These are phyloP conservation scores for Rhazya stricta DNA, from an alignment of 257 asterid species.

Conservation along the genomic window DNA sequence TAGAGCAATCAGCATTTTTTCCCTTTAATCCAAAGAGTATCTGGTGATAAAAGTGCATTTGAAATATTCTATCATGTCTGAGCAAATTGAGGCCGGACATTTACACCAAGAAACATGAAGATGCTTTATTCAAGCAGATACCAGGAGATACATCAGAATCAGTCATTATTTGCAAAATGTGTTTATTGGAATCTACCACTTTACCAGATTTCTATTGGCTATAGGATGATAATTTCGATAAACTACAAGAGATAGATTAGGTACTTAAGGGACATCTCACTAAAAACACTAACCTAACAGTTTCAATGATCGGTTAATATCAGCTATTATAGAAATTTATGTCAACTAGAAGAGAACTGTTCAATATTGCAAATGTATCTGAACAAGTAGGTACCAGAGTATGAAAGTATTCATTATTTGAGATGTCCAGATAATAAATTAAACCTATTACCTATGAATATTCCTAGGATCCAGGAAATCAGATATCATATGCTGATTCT, in stretches of 20 bases:
- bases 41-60: background rate
- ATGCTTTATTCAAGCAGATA: background rate
- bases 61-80: background rate
- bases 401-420: background rate
- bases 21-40: background rate
- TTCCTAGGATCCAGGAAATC: slow-evolving; percentile 1
- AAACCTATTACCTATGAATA: background rate
- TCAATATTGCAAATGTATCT: background rate
- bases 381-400: background rate
- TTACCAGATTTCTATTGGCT: slow-evolving; percentile 5
- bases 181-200: background rate
- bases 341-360: background rate
- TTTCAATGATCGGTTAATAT: background rate
- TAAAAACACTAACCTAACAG: background rate
- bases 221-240: too few species aligned
- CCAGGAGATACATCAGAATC: background rate
- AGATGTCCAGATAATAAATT: background rate
- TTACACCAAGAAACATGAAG: slow-evolving; percentile 5
- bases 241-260: background rate
- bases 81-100: background rate
- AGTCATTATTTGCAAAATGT: background rate
- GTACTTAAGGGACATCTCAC: background rate
- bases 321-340: background rate
- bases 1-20: background rate
- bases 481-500: background rate